Base-by-base conservation (phyloP, 768 basidiomycete species). In the Kwoniella heveanensis region DNA sequence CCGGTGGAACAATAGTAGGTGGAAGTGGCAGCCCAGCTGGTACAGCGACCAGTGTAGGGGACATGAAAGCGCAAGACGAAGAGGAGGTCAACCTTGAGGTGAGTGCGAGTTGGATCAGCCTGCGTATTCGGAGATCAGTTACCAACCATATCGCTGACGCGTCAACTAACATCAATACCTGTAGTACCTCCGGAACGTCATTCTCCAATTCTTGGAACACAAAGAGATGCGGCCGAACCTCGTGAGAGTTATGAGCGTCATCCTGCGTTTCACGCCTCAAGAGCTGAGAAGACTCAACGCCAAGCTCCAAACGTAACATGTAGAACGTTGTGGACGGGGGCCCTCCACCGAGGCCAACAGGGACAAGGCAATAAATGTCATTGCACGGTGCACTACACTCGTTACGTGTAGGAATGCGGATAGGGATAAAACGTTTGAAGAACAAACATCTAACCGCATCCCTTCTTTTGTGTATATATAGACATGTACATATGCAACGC, bases 201-300 rank as follows among this genome's bases (percentile, higher is more conserved):
- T 98, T 60, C 79, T 99, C 50, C 96, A 98, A 78, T 99, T 99
- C 82, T 83, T 99, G 54, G 96, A 99, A 77, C 91, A 97, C 81
- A 93, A 95, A 78, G 93, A 98, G 79, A 97, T 97, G 93, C 85
- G 96, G 90, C 90, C 92, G 0, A 91, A 92, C 71, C 86, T 99
- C 30, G 87, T 98, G 26, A 86, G 89, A 58, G 94, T 99, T 1
- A 78, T 98, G 47, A 92, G 92, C 0, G 92, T 92, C 39, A 92
- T 98, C 53, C 80, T 98, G 39, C 90, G 86, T 44, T 98, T 99
- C 73, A 98, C 95, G 1, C 95, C 95, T 1, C 90, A 94, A 72
- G 95, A 98, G 79, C 91, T 91, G 2, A 84, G 95, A 27, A 83
- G 94, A 49, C 83, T 98, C 39, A 85, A 93, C 62, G 88, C 94